These are phyloP conservation scores for Hyaloscypha hepaticicola DNA, from an alignment of 495 filamentous ascomycete genomes.

Conservation along the genomic window DNA sequence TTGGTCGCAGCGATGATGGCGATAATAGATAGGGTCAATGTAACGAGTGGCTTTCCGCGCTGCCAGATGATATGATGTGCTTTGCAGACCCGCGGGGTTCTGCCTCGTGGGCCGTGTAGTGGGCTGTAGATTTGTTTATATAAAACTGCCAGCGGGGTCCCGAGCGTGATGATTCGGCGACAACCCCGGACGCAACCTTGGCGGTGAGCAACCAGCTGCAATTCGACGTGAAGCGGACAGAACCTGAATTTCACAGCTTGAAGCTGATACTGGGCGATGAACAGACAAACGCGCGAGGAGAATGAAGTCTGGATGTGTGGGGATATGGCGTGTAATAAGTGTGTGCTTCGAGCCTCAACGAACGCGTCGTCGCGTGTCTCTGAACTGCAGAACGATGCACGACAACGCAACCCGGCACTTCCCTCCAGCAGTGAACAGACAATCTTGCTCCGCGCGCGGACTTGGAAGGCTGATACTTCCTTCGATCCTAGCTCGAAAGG, in stretches of 20 bases:
- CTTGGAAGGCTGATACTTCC: constrained; percentile 14
- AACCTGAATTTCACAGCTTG: background rate
- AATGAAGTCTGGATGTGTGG: background rate
- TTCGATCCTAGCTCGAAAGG: background rate
- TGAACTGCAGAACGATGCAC: background rate
- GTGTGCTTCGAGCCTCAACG: constrained; percentile 21
- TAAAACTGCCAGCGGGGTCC: constrained; percentile 23
- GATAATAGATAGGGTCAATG: constrained; percentile 16
- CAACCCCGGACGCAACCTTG: background rate
- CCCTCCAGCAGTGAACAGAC: background rate
- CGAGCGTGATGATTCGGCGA: background rate
- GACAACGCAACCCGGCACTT: background rate
- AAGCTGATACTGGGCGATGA: background rate
- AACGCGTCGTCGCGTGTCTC: constrained; percentile 24
- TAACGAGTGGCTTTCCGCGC: constrained; percentile 8
- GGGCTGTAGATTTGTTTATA: constrained; percentile 26
- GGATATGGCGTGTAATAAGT: background rate
- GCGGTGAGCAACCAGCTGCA: constrained; percentile 11
- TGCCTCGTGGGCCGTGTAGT: background rate
- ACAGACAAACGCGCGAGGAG: constrained; percentile 1
- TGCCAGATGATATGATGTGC: constrained; percentile 14
- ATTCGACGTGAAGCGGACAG: constrained; percentile 4
- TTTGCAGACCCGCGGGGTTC: constrained; percentile 16
- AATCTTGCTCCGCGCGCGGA: background rate
- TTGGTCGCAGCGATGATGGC: background rate